phyloP scores from a whole-genome alignment of 2,329 filamentous ascomycete genomes.

The Pyricularia pennisetigena region DNA sequence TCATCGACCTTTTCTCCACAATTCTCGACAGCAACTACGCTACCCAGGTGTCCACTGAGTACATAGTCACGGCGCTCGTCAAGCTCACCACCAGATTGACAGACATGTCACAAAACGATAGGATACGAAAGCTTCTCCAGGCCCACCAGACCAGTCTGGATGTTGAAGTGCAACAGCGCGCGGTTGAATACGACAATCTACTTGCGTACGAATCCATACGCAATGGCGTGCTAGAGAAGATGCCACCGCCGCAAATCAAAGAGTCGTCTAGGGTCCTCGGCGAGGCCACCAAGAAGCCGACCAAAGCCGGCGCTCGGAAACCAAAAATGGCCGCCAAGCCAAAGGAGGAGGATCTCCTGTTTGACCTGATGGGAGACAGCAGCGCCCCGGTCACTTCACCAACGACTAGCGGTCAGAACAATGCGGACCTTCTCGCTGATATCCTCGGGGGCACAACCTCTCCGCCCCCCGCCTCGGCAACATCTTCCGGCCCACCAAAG shows the following conservation, averaged over 20 bases:
- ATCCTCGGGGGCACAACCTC: slow-evolving; percentile 61
- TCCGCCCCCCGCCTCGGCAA: slow-evolving; percentile 32
- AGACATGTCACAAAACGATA: slow-evolving; percentile 77
- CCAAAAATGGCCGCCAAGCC: slow-evolving; percentile 67
- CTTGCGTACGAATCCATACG: slow-evolving; percentile 84
- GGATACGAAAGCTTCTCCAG: slow-evolving; percentile 69
- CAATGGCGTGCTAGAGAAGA: slow-evolving; percentile 86
- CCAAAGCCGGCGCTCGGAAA: slow-evolving; percentile 61
- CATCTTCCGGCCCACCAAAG: slow-evolving; percentile 38
- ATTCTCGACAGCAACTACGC: slow-evolving; percentile 94
- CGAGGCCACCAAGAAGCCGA: slow-evolving; percentile 56
- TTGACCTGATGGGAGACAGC: slow-evolving; percentile 80
- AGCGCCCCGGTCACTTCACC: slow-evolving; percentile 49
- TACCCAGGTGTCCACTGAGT: slow-evolving; percentile 84
- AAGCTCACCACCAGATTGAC: slow-evolving; percentile 86
- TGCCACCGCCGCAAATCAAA: slow-evolving; percentile 94
- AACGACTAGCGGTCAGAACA: slow-evolving; percentile 44
- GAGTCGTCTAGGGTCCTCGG: slow-evolving; percentile 89
- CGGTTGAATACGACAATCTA: slow-evolving; percentile 92
- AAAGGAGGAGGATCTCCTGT: slow-evolving; percentile 81
- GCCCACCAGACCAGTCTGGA: slow-evolving; percentile 78
- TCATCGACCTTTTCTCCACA: slow-evolving; percentile 84
- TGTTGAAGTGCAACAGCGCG: slow-evolving; percentile 90
- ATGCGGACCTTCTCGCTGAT: slow-evolving; percentile 80
- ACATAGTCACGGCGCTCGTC: slow-evolving; percentile 90